Base-by-base conservation (phyloP, 1,284 basidiomycete genomes). In the Cystobasidium slooffiae region DNA sequence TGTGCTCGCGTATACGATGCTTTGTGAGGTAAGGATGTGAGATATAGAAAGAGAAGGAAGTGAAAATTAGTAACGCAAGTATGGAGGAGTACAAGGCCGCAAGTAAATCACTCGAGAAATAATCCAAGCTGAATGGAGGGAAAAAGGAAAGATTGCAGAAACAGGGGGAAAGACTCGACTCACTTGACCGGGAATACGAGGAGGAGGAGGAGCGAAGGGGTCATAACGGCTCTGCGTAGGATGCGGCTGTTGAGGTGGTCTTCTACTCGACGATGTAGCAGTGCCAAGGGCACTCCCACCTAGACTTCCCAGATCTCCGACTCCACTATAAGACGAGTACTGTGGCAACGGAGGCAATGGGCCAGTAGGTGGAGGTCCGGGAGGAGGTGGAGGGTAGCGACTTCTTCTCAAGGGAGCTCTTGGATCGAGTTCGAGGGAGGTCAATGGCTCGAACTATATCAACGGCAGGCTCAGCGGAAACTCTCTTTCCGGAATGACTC, bases 1-100 rank as follows among this genome's bases (percentile, higher is more conserved):
- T 63, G 44, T 49, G 43, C 20, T 63, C 43, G 10, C 61, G 61
- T 12, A 46, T 63, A 14, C 61, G 61, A 24, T 47, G 44, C 61
- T 63, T 37, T 24, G 55, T 12, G n/a, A 37, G n/a, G 12, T 12
- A 12, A 58, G 9, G 22, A 10, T 20, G 24, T 16, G 16, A 43
- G 41, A 41, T 18, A n/a, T 12, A 43, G 18, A 59, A 41, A 43
- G 20, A 43, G 39, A 18, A 56, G 55, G 16, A 43, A n/a, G n/a
- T 59, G 18, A 41, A 39, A 31, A 6, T 41, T 41, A 56, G 20
- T 14, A 59, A 18, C 6, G 6, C 10, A 31, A 56, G 10, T 20
- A 3, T 10, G 31, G 9, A 24, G 20, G n/a, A 10, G 20, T 18
- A 5, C 12, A 24, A 14, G n/a, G 20, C 52, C 2, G n/a, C n/a